Evolutionary conservation across 192 early-diverging fungal species (phyloP).

Genomic region (Coemansia sp.): DNA sequence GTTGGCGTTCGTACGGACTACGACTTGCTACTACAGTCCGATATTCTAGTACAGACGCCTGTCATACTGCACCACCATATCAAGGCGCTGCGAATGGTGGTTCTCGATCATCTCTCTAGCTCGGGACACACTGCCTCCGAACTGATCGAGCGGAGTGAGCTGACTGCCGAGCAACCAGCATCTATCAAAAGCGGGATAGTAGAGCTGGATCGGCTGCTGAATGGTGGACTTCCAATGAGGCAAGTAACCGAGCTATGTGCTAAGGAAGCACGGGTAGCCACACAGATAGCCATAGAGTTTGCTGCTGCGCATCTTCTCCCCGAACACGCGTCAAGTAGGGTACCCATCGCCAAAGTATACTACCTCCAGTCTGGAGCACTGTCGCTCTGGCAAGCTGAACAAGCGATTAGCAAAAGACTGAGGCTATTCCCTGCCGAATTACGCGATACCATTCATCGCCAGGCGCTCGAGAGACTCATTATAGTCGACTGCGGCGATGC

Average conservation of each 20-base stretch:
- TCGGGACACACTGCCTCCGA: constrained; percentile 27
- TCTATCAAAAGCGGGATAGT: constrained; percentile 30
- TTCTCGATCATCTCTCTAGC: constrained; percentile 39
- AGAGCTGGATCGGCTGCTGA: constrained; percentile 30
- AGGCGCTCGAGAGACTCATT: constrained; percentile 35
- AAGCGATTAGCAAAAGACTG: constrained; percentile 17
- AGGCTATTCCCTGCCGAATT: background rate
- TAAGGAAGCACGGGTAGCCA: constrained; percentile 18
- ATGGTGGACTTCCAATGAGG: constrained; percentile 26
- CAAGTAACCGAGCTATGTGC: constrained; percentile 40
- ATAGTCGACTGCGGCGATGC: constrained; percentile 36
- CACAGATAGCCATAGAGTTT: constrained; percentile 33
- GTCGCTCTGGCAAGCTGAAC: constrained; percentile 32
- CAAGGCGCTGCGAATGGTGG: constrained; percentile 31
- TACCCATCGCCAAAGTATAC: constrained; percentile 17
- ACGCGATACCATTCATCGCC: constrained; percentile 8
- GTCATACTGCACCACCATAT: constrained; percentile 31
- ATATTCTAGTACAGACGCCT: constrained; percentile 32
- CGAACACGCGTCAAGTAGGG: background rate
- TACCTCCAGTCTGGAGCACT: constrained; percentile 35
- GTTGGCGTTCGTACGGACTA: constrained; percentile 44
- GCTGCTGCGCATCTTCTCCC: constrained; percentile 37
- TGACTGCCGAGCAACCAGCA: background rate
- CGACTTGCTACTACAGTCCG: constrained; percentile 43
- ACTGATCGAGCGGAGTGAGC: background rate